Base-by-base conservation (phyloP, 2,329 filamentous ascomycete genomes). In the Penicillium sp. region DNA sequence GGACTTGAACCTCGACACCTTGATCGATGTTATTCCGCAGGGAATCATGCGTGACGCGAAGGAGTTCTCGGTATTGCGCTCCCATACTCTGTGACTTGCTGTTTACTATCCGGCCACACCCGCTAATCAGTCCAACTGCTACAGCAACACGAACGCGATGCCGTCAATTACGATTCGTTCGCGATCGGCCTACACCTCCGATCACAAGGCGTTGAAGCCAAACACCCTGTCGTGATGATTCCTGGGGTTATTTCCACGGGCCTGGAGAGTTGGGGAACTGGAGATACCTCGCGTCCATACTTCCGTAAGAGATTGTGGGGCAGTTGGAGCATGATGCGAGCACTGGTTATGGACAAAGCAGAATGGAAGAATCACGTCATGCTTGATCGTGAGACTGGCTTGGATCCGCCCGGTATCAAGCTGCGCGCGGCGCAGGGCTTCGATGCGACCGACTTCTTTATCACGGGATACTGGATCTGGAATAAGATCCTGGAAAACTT, bases 261-360 rank as follows among this genome's bases (percentile, higher is more conserved):
- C 1, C 83, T 99, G 25, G 95, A 99, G 76, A 96, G 92, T 48
- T 99, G 95, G 95, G 92, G 93, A 4, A 98, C 95, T 0, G 87
- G 90, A 50, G 90, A 93, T 69, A 80, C 83, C 43, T 96, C 93
- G 8, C 85, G 92, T 35, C 90, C 89, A 58, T 99, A 98, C 76
- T 99, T 99, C 75, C 84, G 95, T 61, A 96, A 96, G 78, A 83
- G 95, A 53, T 78, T 99, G 50, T 99, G 95, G 95, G 95, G 95
- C 4, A 96, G 92, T 66, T 99, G 96, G 95, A 96, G 86, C 62
- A 99, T 99, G 95, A 97, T 99, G 92, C 85, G 89, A 50, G 93
- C 95, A 0, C 78, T 99, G 63, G 91, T 99, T 1, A 77, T 96
- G 68, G 95, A 98, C 74, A 97, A 98, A 76, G 88, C 96, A 27